phyloP scores from a whole-genome alignment of 495 filamentous ascomycete species.

The Xylaria acuta region DNA sequence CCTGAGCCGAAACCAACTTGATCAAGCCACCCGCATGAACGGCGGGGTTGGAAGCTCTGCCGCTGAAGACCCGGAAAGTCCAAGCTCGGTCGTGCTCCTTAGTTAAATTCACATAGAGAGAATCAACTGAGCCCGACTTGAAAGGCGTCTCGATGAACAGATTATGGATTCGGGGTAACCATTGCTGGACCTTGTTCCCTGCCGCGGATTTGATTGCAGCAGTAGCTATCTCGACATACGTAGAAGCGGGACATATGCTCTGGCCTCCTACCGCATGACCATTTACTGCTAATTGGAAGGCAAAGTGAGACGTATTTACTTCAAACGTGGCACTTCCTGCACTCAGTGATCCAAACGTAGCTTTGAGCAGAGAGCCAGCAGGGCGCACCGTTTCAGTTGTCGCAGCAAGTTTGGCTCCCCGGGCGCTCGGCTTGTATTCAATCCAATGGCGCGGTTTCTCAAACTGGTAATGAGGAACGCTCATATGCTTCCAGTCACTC shows the following conservation, averaged over 20 bases:
- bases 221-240: slow-evolving; percentile 46
- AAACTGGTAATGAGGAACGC: slow-evolving; percentile 63
- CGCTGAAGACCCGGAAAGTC: slow-evolving; percentile 1
- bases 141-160: background rate
- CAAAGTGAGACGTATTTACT: slow-evolving; percentile 4
- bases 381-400: background rate
- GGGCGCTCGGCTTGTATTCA: slow-evolving; percentile 21
- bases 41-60: background rate
- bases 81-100: slow-evolving; percentile 4
- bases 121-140: background rate
- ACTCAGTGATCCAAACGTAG: background rate
- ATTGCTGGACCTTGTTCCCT: slow-evolving; percentile 26
- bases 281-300: slow-evolving; percentile 1
- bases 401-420: slow-evolving; percentile 21
- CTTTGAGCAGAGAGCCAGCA: background rate
- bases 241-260: slow-evolving; percentile 44
- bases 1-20: background rate
- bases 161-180: slow-evolving; percentile 23
- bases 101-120: background rate
- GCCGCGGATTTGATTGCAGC: slow-evolving; percentile 27
- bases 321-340: background rate
- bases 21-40: slow-evolving; percentile 1
- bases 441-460: slow-evolving; percentile 49
- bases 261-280: slow-evolving; percentile 36
- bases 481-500: slow-evolving; percentile 38